phyloP scores from a whole-genome alignment of 179 eudicot species.

The Spinacia oleracea region DNA sequence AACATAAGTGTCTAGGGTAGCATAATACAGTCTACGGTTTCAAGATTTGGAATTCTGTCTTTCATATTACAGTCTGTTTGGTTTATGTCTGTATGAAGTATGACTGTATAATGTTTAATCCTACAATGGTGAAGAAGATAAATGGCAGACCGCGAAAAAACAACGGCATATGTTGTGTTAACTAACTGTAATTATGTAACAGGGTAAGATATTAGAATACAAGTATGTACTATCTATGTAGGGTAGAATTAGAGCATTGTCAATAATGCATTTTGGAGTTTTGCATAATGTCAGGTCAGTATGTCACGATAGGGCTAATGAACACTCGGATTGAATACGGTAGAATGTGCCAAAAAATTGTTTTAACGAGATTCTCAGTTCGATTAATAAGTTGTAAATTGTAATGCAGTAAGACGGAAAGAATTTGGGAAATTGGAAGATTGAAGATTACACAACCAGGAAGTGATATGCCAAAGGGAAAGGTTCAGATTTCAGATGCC shows the following conservation, averaged over 20 bases:
- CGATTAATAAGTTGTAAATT: background rate
- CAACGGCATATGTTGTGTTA: too few relatives aligned
- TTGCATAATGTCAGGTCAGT: background rate
- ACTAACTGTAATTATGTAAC: background rate
- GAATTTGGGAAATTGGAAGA: constrained; percentile 12
- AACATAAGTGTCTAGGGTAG: too few relatives aligned
- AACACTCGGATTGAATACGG: background rate
- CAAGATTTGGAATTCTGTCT: constrained; percentile 15
- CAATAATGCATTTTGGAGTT: background rate
- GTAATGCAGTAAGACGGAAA: background rate
- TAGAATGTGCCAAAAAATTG: background rate
- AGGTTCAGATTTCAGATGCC: constrained; percentile 31
- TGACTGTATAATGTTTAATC: constrained; percentile 1
- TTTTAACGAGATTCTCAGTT: background rate
- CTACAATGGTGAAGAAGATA: background rate
- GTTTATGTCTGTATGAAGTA: constrained; percentile 2
- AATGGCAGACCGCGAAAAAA: background rate
- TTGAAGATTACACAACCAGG: constrained; percentile 19
- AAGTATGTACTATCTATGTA: too few relatives aligned
- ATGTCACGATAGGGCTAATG: background rate
- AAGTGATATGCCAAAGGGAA: constrained; percentile 1
- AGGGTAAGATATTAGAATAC: too few relatives aligned
- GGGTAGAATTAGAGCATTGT: background rate
- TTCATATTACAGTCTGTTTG: background rate
- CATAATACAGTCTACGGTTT: too few relatives aligned